phyloP scores from a whole-genome alignment of 805 yeast species.

The Saccharomycopsis guyanensis region DNA sequence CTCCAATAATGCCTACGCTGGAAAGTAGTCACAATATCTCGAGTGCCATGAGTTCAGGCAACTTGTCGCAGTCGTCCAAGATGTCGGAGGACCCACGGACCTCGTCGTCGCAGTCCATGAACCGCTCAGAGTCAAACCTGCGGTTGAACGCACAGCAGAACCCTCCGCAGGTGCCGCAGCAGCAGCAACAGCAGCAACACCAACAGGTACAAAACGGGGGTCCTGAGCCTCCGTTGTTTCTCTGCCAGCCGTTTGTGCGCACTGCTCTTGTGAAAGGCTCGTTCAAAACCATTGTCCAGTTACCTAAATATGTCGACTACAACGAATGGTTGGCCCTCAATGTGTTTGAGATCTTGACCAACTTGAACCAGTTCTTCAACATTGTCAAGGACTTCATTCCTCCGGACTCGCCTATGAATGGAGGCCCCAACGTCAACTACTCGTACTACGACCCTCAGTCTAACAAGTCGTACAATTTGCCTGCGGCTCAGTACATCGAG shows the following conservation, averaged over 20 bases:
- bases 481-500: conserved; percentile 91
- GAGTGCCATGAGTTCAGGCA: conserved; percentile 26
- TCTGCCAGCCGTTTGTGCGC: conserved; percentile 88
- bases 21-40: conserved; percentile 17
- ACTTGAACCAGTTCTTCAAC: conserved; percentile 80
- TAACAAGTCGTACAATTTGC: conserved; percentile 75
- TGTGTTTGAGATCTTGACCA: conserved; percentile 80
- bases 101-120: conserved; percentile 24
- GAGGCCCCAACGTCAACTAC: conserved; percentile 88
- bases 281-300: conserved; percentile 88
- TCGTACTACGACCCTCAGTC: conserved; percentile 74
- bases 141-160: conserved; percentile 26
- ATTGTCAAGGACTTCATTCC: conserved; percentile 88
- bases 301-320: conserved; percentile 89
- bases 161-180: conserved; percentile 11
- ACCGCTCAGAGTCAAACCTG: not conserved
- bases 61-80: conserved; percentile 25
- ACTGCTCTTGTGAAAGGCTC: conserved; percentile 95
- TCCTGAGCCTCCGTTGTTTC: conserved; percentile 40
- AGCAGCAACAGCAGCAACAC: conserved; percentile 21
- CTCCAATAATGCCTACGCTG: conserved; percentile 21
- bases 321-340: conserved; percentile 96
- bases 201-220: conserved; percentile 10
- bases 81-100: conserved; percentile 30
- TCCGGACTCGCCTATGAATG: conserved; percentile 87